Evolutionary conservation across 1,284 basidiomycete species (phyloP).

Genomic region (Malassezia brasiliensis): DNA sequence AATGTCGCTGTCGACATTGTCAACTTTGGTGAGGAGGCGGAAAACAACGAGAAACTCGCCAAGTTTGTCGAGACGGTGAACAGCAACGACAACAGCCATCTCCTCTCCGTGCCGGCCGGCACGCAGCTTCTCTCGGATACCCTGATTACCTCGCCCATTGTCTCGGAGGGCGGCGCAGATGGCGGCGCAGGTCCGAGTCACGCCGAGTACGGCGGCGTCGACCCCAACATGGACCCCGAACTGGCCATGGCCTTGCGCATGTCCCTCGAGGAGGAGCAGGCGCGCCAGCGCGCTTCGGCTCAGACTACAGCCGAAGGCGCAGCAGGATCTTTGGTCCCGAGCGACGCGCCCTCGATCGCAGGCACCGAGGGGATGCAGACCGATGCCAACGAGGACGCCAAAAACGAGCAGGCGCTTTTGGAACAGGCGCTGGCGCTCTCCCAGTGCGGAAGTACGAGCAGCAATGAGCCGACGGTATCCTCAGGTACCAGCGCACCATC

Average conservation of each 20-base stretch:
- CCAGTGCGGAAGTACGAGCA: conserved; percentile 17
- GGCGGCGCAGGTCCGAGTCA: conserved; percentile 26
- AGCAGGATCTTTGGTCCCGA: conserved; percentile 33
- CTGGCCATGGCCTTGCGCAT: conserved; percentile 94
- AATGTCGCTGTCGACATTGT: conserved; percentile 92
- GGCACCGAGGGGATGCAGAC: conserved; percentile 24
- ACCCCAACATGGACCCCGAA: conserved; percentile 90
- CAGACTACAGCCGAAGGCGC: conserved; percentile 24
- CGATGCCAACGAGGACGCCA: conserved; percentile 23
- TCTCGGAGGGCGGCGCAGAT: conserved; percentile 67
- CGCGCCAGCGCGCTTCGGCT: conserved; percentile 56
- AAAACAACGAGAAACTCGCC: conserved; percentile 57
- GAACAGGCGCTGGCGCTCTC: conserved; percentile 37
- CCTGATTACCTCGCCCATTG: conserved; percentile 69
- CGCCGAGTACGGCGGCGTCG: conserved; percentile 68
- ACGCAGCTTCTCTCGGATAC: conserved; percentile 66
- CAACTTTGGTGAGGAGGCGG: conserved; percentile 58
- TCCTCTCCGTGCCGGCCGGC: conserved; percentile 70
- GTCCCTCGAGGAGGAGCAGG: conserved; percentile 93
- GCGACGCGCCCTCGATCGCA: conserved; percentile 35
- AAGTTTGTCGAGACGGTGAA: conserved; percentile 68
- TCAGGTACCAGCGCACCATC: background rate
- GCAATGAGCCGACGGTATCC: conserved; percentile 16
- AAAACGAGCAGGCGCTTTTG: conserved; percentile 39
- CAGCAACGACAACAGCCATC: conserved; percentile 68